These are phyloP conservation scores for Nemania bipapillata DNA, from an alignment of 2,329 filamentous ascomycete species.

Conservation along the genomic window DNA sequence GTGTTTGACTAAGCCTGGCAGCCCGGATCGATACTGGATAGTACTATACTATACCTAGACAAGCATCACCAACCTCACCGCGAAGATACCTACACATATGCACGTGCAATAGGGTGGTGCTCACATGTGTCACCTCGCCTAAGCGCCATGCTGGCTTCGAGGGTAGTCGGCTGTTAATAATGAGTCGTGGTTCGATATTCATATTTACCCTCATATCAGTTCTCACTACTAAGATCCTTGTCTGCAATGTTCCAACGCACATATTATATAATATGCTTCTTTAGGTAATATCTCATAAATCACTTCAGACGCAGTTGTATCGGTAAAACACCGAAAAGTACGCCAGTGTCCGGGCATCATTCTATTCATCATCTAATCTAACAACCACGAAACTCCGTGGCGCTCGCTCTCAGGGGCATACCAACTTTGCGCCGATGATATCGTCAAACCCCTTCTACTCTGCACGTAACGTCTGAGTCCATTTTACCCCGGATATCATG, in stretches of 20 bases:
- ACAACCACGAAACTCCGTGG: too few relatives aligned
- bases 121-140: background rate
- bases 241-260: background rate
- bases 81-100: background rate
- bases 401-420: background rate
- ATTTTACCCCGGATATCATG: conserved; percentile 28
- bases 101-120: background rate
- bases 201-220: background rate
- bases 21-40: too few relatives aligned
- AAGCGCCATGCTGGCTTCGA: background rate
- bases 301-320: too few relatives aligned
- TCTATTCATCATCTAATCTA: too few relatives aligned
- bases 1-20: background rate
- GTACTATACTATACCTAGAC: too few relatives aligned
- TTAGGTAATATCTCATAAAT: background rate
- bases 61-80: background rate
- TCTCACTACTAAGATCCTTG: background rate
- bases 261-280: background rate
- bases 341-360: background rate
- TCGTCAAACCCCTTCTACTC: background rate
- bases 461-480: background rate
- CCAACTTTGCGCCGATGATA: background rate
- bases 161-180: background rate
- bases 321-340: background rate
- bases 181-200: background rate